Evolutionary conservation across 129 eudicot genomes (phyloP).

Genomic region (Scalesia atractyloides): DNA sequence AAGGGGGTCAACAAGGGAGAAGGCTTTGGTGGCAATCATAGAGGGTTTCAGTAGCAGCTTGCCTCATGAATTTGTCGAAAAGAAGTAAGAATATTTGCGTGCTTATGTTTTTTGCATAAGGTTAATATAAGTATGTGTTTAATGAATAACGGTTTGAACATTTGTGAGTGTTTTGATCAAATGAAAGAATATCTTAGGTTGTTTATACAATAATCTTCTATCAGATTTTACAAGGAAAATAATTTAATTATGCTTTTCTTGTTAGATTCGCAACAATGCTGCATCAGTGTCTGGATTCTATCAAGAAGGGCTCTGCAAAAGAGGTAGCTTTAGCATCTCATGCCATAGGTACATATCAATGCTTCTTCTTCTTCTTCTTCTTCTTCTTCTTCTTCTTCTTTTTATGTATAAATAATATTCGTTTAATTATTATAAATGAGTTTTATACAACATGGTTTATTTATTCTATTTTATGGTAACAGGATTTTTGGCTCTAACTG

Average conservation of each 20-base stretch:
- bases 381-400: background rate
- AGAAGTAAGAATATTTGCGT: slow-evolving; percentile 54
- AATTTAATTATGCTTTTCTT: no score
- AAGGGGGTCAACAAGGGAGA: slow-evolving; percentile 93
- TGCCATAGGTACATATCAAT: slow-evolving; percentile 53
- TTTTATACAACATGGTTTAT: slow-evolving; percentile 5
- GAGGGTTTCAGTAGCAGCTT: slow-evolving; percentile 68
- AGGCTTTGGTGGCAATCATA: slow-evolving; percentile 67
- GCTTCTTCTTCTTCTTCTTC: background rate
- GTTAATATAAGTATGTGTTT: slow-evolving; percentile 1
- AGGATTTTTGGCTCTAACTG: slow-evolving; percentile 86
- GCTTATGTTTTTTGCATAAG: slow-evolving; percentile 13
- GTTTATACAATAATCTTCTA: no score
- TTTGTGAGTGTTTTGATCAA: background rate
- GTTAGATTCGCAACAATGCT: slow-evolving; percentile 76
- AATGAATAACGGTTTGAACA: no score
- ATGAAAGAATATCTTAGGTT: background rate
- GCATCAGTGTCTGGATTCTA: slow-evolving; percentile 72
- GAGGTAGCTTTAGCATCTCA: slow-evolving; percentile 88
- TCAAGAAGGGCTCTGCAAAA: slow-evolving; percentile 78
- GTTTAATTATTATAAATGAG: background rate
- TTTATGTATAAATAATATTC: no score
- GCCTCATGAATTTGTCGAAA: slow-evolving; percentile 82
- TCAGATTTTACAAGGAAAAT: no score
- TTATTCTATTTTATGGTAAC: slow-evolving; percentile 2